Evolutionary conservation across 345 rosid species (phyloP), one percentile per base, ranked within the genome.

Genomic region (Eutrema heterophyllum): DNA sequence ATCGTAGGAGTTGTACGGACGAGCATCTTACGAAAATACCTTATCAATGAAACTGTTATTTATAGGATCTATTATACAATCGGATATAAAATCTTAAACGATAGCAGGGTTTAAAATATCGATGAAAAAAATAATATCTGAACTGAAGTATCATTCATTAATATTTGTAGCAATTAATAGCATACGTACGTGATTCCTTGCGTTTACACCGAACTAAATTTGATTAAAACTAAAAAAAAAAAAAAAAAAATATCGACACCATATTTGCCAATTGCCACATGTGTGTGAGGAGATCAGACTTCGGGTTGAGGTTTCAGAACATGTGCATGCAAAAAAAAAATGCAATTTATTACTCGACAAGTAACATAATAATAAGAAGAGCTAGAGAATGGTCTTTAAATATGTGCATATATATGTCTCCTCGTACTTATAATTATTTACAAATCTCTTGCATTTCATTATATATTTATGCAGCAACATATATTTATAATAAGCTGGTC

Each of bases 381-480:
- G 60, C 6, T 50, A 29, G 49, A 71, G 52, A 72, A 24, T 4
- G 38, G 29, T 43, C 21, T 41, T 36, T 38, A 13, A 21, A 15
- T 12, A 70, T 63, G 52, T 61, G 68, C 52, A 72, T 30, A 5
- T 29, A 27, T 30, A 33, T 72, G 64, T 64, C 70, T 64, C 77
- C 70, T 73, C 71, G 64, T 64, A 64, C 76, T 43, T n/a, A 15
- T 21, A 33, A 54, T 33, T 72, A 12, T 16, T 52, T 63, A 40
- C 0, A 63, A 63, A 41, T 43, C 36, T 9, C 13, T 54, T 14
- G 1, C 27, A 61, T 14, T 50, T 30, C 40, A 18, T 39, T 52
- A 30, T 72, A 56, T 66, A 18, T 72, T 21, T 43, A 9, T 33
- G 38, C 39, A 53, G 38, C 21, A 30, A n/a, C 39, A 27, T 65